phyloP scores from a whole-genome alignment of 73 alveolate genomes.

The Paraurostyla sp. region DNA sequence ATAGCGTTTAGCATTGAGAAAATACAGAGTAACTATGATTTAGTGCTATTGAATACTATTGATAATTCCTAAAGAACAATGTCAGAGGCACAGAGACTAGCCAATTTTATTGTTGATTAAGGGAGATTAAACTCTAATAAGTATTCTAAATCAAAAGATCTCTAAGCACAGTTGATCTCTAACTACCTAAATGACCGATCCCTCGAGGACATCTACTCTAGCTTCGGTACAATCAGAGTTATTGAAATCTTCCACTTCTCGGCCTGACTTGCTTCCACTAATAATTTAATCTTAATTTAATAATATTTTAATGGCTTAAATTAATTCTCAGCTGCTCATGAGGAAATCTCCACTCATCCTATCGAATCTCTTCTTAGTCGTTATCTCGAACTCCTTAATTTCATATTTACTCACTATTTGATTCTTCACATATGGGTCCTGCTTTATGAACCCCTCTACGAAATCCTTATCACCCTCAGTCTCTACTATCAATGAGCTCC shows the following conservation, averaged over 20 bases:
- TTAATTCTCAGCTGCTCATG: slow-evolving; percentile 18
- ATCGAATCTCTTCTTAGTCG: slow-evolving; percentile 19
- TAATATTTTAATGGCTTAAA: not conserved
- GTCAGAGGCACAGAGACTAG: slow-evolving; percentile 5
- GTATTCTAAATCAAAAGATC: not conserved
- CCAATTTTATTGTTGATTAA: slow-evolving; percentile 8
- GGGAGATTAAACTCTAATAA: not conserved
- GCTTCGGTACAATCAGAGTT: not conserved
- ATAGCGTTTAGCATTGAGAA: not conserved
- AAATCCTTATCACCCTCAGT: slow-evolving; percentile 35
- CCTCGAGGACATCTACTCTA: not conserved
- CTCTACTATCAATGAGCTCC: slow-evolving; percentile 39
- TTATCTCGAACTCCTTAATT: slow-evolving; percentile 22
- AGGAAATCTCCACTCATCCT: not conserved
- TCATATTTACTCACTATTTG: not conserved
- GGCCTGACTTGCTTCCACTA: no score
- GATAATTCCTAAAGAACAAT: not conserved
- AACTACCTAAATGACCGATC: not conserved
- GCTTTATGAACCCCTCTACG: slow-evolving; percentile 1
- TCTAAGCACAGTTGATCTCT: not conserved
- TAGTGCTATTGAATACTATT: not conserved
- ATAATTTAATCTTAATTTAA: no score
- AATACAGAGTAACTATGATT: not conserved
- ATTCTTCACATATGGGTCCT: slow-evolving; percentile 49
- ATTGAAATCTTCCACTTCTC: not conserved